Base-by-base conservation (phyloP, 2,329 filamentous ascomycete species). In the Ascochyta fabae region DNA sequence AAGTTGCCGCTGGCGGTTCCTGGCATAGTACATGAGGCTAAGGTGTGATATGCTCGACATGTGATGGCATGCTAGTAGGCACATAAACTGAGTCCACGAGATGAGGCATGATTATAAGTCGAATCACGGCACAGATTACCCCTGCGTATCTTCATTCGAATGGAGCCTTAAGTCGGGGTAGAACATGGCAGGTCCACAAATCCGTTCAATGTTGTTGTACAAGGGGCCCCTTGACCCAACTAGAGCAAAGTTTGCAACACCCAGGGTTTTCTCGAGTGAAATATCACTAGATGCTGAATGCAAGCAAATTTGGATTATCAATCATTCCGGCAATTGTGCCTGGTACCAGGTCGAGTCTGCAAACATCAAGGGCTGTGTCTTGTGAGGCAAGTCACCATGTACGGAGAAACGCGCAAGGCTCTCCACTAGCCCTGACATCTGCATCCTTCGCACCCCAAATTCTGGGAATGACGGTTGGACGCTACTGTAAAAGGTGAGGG, bases 381-480 rank as follows among this genome's bases (percentile, higher is more conserved):
- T 12, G 27, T 16, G 6, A 29, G 4, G 31, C 27, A 13, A 6
- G 35, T 40, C 24, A 39, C 41, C 15, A 41, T 42, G 42, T 13
- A 13, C 53, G 53, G 54, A 57, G 54, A 38, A 53, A 39, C 27
- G 54, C 54, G 54, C 54, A 52, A 23, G 16, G 16, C 36, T 16
- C 34, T 24, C 43, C 48, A 42, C 43, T 24, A 40, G 8, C 35
- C 13, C n/a, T 39, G 36, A 48, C 44, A 44, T 35, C 27, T 35
- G 19, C 19, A 52, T 36, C 48, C 39, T 52, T 53, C 16, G 34
- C 24, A 26, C 15, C 43, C 42, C 15, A 22, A 16, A 12, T 29
- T 38, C 8, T 22, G 48, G 53, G n/a, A 42, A 45, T 16, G 38
- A 48, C 12, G 6, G 24, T n/a, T 48, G 39, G 8, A 45, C 27